Evolutionary conservation across 352 stramenopile genomes (phyloP).

Genomic region (Pythium periplocum): DNA sequence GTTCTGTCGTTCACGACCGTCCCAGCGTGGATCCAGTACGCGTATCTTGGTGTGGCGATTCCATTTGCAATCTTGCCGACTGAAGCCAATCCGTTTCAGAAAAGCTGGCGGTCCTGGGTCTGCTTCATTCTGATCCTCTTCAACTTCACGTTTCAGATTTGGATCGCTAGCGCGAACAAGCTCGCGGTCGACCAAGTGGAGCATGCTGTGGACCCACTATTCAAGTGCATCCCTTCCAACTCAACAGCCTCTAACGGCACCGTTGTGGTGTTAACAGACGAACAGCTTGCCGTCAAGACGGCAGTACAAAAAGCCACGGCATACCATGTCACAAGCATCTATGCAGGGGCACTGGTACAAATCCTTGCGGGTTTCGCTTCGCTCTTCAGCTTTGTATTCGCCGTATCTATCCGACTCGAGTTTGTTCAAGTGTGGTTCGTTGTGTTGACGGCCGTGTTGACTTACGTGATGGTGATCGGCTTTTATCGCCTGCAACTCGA

Average conservation of each 20-base stretch:
- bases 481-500: constrained; percentile 53
- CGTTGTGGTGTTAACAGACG: constrained; percentile 21
- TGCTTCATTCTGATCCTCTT: constrained; percentile 75
- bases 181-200: constrained; percentile 43
- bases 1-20: constrained; percentile 37
- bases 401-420: constrained; percentile 82
- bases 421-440: constrained; percentile 84
- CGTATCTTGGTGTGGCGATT: constrained; percentile 61
- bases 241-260: constrained; percentile 19
- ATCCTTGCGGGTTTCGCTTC: constrained; percentile 62
- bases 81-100: constrained; percentile 66
- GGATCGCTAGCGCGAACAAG: constrained; percentile 56
- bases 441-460: constrained; percentile 39
- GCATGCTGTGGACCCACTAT: constrained; percentile 23
- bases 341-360: constrained; percentile 54
- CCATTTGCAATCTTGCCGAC: constrained; percentile 71
- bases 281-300: constrained; percentile 20
- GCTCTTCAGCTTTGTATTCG: constrained; percentile 79
- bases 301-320: constrained; percentile 20
- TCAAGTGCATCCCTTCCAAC: constrained; percentile 36
- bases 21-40: constrained; percentile 56
- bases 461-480: constrained; percentile 59
- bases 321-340: constrained; percentile 36
- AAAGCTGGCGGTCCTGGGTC: constrained; percentile 65
- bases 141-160: constrained; percentile 73